phyloP scores from a whole-genome alignment of 805 yeast genomes.

The Blastobotrys parvus region DNA sequence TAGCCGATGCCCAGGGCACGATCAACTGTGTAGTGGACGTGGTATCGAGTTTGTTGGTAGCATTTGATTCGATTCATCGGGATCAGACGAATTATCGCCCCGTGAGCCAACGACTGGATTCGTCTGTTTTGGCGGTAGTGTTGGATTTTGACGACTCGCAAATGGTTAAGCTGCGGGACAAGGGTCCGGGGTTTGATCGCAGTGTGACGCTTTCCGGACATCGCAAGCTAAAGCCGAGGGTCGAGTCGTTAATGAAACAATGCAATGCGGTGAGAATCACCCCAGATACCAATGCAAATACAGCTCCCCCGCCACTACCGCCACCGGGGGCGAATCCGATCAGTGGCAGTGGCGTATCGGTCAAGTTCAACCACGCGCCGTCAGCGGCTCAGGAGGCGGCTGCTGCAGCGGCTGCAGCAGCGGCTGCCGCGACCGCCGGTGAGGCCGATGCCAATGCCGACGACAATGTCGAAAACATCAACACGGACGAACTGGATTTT shows the following conservation, averaged over 20 bases:
- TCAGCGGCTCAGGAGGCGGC: not conserved
- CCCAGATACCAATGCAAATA: not conserved
- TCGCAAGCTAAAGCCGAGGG: not conserved
- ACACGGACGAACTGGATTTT: not conserved
- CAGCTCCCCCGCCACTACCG: not conserved
- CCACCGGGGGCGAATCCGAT: not conserved
- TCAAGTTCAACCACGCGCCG: not conserved
- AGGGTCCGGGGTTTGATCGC: not conserved
- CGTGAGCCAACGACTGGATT: not conserved
- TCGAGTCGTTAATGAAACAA: slow-evolving; percentile 1
- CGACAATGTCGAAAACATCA: not conserved
- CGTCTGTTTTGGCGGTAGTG: not conserved
- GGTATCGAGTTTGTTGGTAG: slow-evolving; percentile 13
- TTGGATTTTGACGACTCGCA: not conserved
- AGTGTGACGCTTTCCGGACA: not conserved
- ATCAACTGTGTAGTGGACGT: slow-evolving; percentile 18
- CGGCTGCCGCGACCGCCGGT: not conserved
- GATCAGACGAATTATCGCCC: not conserved
- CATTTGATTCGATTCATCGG: slow-evolving; percentile 6
- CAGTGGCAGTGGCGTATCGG: not conserved
- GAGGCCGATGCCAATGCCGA: not conserved
- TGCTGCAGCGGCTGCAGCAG: no score
- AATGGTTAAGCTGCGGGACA: not conserved
- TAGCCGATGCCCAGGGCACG: slow-evolving; percentile 19
- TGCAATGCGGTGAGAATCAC: not conserved